These are phyloP conservation scores for Nakaseomyces uthaithaninus DNA, from an alignment of 1,139 yeast species.

Conservation along the genomic window DNA sequence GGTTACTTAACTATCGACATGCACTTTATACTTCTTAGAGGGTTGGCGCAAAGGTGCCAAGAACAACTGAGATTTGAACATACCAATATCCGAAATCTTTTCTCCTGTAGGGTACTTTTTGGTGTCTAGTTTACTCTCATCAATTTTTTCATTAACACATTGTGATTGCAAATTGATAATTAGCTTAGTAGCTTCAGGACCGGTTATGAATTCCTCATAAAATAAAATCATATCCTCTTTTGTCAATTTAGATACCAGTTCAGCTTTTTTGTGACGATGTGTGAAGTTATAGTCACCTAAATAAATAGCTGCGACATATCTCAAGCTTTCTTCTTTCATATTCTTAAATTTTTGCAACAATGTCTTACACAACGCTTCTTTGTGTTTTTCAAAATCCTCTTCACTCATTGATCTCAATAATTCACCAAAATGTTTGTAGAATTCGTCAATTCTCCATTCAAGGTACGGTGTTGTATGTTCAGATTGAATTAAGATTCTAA, in stretches of 20 bases:
- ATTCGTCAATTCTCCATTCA: slow-evolving; percentile 67
- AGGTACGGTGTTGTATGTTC: slow-evolving; percentile 70
- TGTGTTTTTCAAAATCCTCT: slow-evolving; percentile 60
- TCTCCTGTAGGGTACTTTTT: slow-evolving; percentile 34
- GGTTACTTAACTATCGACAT: too few relatives aligned
- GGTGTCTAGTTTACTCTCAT: slow-evolving; percentile 21
- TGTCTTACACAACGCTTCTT: slow-evolving; percentile 56
- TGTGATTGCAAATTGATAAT: slow-evolving; percentile 66
- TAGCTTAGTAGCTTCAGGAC: slow-evolving; percentile 41
- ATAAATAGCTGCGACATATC: slow-evolving; percentile 60
- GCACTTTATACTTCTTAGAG: slow-evolving; percentile 20
- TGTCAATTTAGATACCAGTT: slow-evolving; percentile 44
- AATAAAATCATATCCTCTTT: slow-evolving; percentile 51
- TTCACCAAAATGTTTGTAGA: slow-evolving; percentile 36
- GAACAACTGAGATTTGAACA: slow-evolving; percentile 38
- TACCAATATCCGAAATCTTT: slow-evolving; percentile 34
- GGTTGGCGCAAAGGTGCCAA: slow-evolving; percentile 42
- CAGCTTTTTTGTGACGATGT: slow-evolving; percentile 49
- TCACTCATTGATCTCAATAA: slow-evolving; percentile 42
- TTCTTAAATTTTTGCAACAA: slow-evolving; percentile 69
- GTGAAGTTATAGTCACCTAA: slow-evolving; percentile 74
- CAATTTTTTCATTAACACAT: slow-evolving; percentile 23
- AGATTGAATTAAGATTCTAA: slow-evolving; percentile 76
- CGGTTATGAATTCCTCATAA: slow-evolving; percentile 41
- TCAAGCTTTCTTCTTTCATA: slow-evolving; percentile 61